These are phyloP conservation scores for Cucurbita ficifolia DNA, from an alignment of 306 rosid species.

Conservation along the genomic window DNA sequence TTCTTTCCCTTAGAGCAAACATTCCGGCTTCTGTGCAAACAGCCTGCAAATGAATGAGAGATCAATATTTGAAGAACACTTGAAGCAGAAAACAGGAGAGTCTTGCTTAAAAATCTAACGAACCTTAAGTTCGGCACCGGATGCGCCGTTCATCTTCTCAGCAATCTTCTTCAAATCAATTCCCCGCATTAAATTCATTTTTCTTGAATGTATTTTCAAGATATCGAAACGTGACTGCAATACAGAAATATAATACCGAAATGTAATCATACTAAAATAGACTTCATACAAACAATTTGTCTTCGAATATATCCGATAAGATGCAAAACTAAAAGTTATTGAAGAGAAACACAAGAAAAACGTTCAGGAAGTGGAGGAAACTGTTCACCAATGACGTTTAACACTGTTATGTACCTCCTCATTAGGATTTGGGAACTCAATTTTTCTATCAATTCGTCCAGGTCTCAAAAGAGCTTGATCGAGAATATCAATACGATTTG, in stretches of 20 bases:
- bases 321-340: no score
- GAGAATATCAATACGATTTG: constrained; percentile 90
- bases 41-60: constrained; percentile 31
- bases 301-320: no score
- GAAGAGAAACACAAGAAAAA: background rate
- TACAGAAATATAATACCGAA: background rate
- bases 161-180: constrained; percentile 95
- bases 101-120: background rate
- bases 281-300: background rate
- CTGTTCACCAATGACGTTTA: background rate
- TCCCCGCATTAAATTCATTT: constrained; percentile 98
- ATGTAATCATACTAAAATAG: background rate
- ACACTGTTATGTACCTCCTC: constrained; percentile 39
- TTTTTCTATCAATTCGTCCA: constrained; percentile 88
- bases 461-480: constrained; percentile 99
- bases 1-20: constrained; percentile 93
- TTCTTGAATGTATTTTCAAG: constrained; percentile 92
- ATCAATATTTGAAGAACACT: background rate
- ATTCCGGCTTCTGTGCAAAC: constrained; percentile 99
- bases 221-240: constrained; percentile 16
- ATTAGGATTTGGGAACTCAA: constrained; percentile 92
- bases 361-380: background rate
- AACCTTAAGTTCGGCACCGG: constrained; percentile 99
- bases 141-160: constrained; percentile 95
- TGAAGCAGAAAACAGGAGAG: background rate